phyloP scores from a whole-genome alignment of 2,329 filamentous ascomycete genomes.

The Metarhizium humberi region DNA sequence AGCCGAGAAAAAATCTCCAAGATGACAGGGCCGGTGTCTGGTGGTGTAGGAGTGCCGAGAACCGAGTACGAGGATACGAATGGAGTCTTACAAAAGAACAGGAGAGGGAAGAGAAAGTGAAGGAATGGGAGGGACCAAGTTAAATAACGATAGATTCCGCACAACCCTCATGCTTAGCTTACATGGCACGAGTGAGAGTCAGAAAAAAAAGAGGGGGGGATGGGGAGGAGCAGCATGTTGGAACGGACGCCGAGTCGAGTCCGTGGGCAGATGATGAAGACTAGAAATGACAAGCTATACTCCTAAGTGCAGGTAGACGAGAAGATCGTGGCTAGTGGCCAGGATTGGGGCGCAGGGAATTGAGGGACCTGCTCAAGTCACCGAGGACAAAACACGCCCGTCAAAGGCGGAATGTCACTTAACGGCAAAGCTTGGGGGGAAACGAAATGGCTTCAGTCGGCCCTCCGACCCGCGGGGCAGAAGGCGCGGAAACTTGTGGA shows the following conservation, averaged over 20 bases:
- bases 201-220: neutral
- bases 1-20: neutral
- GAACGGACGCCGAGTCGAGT: neutral
- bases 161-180: neutral
- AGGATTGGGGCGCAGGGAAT: neutral
- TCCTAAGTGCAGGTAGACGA: slow-evolving; percentile 14
- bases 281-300: slow-evolving; percentile 9
- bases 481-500: neutral
- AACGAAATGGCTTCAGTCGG: neutral
- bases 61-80: neutral
- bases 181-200: neutral
- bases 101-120: neutral
- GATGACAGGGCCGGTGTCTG: neutral
- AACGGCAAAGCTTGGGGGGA: slow-evolving; percentile 6
- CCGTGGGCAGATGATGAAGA: slow-evolving; percentile 3
- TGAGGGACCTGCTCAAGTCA: neutral
- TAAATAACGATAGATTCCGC: neutral
- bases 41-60: too few relatives aligned
- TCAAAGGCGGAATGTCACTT: slow-evolving; percentile 7
- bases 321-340: slow-evolving; percentile 5
- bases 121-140: neutral
- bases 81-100: slow-evolving; percentile 1
- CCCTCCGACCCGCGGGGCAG: neutral
- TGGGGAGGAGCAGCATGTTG: neutral
- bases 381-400: neutral